Evolutionary conservation across 176 grass and related monocot genomes (phyloP).

Genomic region (Zea mays): Zm-B73-REFERENCE-NAM-5.0 NC_050096.1:28713001-28713500

Average conservation of each 20-base stretch:
- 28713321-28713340: constrained; percentile 32
- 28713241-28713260: constrained; percentile 55
- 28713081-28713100: not conserved
- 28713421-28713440: constrained; percentile 55
- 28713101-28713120: constrained; percentile 45
- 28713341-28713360: constrained; percentile 47
- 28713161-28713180: constrained; percentile 54
- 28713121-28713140: not conserved
- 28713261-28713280: constrained; percentile 45
- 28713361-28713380: constrained; percentile 47
- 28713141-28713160: constrained; percentile 11
- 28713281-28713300: constrained; percentile 60
- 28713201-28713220: constrained; percentile 37
- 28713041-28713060: constrained; percentile 42
- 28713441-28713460: constrained; percentile 41
- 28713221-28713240: constrained; percentile 65
- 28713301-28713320: constrained; percentile 41
- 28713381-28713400: constrained; percentile 33
- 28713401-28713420: constrained; percentile 51
- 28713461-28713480: constrained; percentile 50
- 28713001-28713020: constrained; percentile 36
- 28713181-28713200: not conserved
- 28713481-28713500: constrained; percentile 45
- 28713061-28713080: constrained; percentile 20
- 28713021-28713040: constrained; percentile 21